phyloP scores from a whole-genome alignment of 2,329 filamentous ascomycete genomes.

The Botrytis fabae region DNA sequence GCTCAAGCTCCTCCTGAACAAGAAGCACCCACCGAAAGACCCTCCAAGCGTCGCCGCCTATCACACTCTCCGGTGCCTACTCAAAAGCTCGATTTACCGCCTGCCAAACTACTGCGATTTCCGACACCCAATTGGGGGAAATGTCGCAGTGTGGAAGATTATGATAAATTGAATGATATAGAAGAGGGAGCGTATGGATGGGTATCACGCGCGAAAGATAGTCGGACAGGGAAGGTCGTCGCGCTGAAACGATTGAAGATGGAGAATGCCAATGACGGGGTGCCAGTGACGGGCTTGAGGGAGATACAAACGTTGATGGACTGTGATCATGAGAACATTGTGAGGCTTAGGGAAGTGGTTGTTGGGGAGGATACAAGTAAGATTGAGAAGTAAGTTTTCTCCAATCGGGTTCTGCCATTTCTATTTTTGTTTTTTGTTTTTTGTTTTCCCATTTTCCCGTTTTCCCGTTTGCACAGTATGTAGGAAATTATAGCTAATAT shows the following conservation, averaged over 20 bases:
- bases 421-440: not conserved
- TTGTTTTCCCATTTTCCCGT: not conserved
- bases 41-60: slow-evolving; percentile 63
- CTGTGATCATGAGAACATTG: slow-evolving; percentile 79
- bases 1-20: slow-evolving; percentile 42
- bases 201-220: slow-evolving; percentile 81
- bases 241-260: slow-evolving; percentile 94
- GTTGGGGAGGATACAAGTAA: slow-evolving; percentile 62
- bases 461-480: not conserved
- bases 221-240: slow-evolving; percentile 74
- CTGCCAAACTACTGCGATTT: slow-evolving; percentile 69
- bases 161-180: slow-evolving; percentile 92
- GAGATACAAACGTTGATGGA: slow-evolving; percentile 91
- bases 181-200: slow-evolving; percentile 96
- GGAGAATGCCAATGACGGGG: slow-evolving; percentile 68
- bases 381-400: slow-evolving; percentile 53
- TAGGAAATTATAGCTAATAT: slow-evolving; percentile 26
- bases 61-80: slow-evolving; percentile 34
- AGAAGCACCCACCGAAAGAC: slow-evolving; percentile 48
- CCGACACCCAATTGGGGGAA: slow-evolving; percentile 65
- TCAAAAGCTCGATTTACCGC: slow-evolving; percentile 41
- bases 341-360: slow-evolving; percentile 79
- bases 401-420: slow-evolving; percentile 22
- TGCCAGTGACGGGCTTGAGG: slow-evolving; percentile 87
- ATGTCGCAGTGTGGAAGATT: slow-evolving; percentile 79